phyloP scores from a whole-genome alignment of 495 filamentous ascomycete genomes.

The Penicillium silybi region DNA sequence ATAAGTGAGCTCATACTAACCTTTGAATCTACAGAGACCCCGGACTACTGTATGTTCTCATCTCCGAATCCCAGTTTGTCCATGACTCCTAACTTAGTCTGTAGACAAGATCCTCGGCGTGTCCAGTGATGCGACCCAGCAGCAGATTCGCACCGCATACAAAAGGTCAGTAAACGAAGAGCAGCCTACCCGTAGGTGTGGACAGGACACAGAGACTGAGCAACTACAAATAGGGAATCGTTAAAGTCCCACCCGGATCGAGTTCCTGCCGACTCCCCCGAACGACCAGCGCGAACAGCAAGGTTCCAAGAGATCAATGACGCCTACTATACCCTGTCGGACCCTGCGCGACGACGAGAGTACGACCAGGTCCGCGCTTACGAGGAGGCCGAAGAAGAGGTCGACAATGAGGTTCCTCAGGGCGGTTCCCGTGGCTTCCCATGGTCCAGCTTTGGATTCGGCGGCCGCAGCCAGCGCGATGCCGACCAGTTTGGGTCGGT shows the following conservation, averaged over 20 bases:
- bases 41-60: conserved; percentile 23
- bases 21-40: conserved; percentile 1
- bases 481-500: conserved; percentile 80
- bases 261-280: conserved; percentile 78
- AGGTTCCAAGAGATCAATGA: conserved; percentile 97
- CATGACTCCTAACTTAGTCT: conserved; percentile 2
- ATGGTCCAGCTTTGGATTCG: conserved; percentile 62
- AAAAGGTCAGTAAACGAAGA: conserved; percentile 58
- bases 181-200: too few species aligned
- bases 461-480: conserved; percentile 49
- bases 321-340: conserved; percentile 93
- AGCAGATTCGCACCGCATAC: conserved; percentile 92
- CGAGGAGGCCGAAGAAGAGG: conserved; percentile 48
- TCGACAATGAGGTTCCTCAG: conserved; percentile 57
- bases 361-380: conserved; percentile 74
- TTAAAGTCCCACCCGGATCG: conserved; percentile 94
- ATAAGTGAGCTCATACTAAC: conserved; percentile 2
- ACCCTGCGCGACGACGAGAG: conserved; percentile 72
- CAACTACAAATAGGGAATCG: conserved; percentile 60
- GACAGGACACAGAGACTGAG: not conserved
- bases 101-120: conserved; percentile 68
- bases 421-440: conserved; percentile 48
- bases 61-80: not conserved
- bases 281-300: conserved; percentile 75
- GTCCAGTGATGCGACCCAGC: conserved; percentile 64